phyloP scores from a whole-genome alignment of 2,329 filamentous ascomycete species.

The Ophiocordyceps polyrhachis-furcata region DNA sequence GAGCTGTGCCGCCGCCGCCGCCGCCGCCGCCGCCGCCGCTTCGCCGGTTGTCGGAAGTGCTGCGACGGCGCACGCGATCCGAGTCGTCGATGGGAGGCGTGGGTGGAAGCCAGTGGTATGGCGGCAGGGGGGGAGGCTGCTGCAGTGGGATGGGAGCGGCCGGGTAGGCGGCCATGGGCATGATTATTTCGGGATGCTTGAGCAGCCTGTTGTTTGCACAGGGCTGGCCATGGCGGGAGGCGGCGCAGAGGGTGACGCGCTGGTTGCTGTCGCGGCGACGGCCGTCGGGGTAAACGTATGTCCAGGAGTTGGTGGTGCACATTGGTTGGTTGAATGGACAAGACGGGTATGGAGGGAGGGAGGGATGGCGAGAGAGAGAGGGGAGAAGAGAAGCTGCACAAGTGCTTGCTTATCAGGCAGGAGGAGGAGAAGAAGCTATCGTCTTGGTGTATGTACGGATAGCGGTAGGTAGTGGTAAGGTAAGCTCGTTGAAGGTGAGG shows the following conservation, averaged over 20 bases:
- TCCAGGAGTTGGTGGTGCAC: slow-evolving; percentile 30
- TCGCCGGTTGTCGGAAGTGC: neutral
- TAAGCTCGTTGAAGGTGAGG: too few species aligned
- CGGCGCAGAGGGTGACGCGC: slow-evolving; percentile 18
- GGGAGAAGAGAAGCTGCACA: too few species aligned
- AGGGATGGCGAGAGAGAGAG: too few species aligned
- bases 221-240: slow-evolving; percentile 19
- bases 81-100: slow-evolving; percentile 22
- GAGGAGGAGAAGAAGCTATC: too few species aligned
- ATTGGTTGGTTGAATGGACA: too few species aligned
- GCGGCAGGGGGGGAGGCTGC: neutral
- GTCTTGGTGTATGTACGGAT: too few species aligned
- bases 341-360: too few species aligned
- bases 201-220: slow-evolving; percentile 23
- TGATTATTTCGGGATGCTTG: slow-evolving; percentile 15
- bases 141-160: too few species aligned
- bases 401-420: too few species aligned
- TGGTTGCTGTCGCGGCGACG: slow-evolving; percentile 12
- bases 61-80: slow-evolving; percentile 15
- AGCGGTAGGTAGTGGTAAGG: too few species aligned
- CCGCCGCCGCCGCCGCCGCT: too few species aligned
- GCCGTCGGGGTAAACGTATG: slow-evolving; percentile 28
- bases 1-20: too few species aligned
- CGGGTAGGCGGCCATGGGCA: neutral
- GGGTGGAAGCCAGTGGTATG: slow-evolving; percentile 15